These are phyloP conservation scores for Fusarium sp. DNA, from an alignment of 2,329 filamentous ascomycete species.

Conservation along the genomic window DNA sequence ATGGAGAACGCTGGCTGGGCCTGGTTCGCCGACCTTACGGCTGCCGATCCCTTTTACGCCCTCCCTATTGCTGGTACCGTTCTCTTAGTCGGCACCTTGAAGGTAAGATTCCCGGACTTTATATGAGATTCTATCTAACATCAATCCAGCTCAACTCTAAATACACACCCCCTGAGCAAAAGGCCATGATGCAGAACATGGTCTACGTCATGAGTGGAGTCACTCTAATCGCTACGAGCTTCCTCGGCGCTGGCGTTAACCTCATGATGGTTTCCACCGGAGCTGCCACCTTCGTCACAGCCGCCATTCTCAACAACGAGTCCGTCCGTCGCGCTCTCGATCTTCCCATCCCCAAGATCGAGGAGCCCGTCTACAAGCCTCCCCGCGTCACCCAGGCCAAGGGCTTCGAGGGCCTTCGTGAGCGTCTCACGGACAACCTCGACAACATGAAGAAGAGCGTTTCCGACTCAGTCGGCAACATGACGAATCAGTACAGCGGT, in stretches of 20 bases:
- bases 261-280: slow-evolving; percentile 56
- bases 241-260: slow-evolving; percentile 58
- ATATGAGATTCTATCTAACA: slow-evolving; percentile 20
- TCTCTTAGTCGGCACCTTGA: slow-evolving; percentile 65
- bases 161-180: slow-evolving; percentile 45
- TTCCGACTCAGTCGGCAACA: slow-evolving; percentile 44
- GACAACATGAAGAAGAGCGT: slow-evolving; percentile 51
- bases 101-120: slow-evolving; percentile 46
- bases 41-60: slow-evolving; percentile 78
- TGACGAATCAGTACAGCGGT: slow-evolving; percentile 46
- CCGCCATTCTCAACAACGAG: slow-evolving; percentile 49
- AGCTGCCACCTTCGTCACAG: slow-evolving; percentile 48
- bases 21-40: slow-evolving; percentile 83
- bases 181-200: slow-evolving; percentile 52
- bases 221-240: slow-evolving; percentile 55
- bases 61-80: slow-evolving; percentile 70
- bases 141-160: slow-evolving; percentile 47
- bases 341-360: slow-evolving; percentile 48
- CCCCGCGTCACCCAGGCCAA: slow-evolving; percentile 41
- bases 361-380: slow-evolving; percentile 46
- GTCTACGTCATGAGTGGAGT: slow-evolving; percentile 53
- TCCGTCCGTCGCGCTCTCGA: slow-evolving; percentile 49
- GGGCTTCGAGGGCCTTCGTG: slow-evolving; percentile 40
- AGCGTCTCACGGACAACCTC: slow-evolving; percentile 46
- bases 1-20: slow-evolving; percentile 73